Conservation (phyloP, 371 early-diverging fungal genomes). For the Entomophthora muscae region DNA sequence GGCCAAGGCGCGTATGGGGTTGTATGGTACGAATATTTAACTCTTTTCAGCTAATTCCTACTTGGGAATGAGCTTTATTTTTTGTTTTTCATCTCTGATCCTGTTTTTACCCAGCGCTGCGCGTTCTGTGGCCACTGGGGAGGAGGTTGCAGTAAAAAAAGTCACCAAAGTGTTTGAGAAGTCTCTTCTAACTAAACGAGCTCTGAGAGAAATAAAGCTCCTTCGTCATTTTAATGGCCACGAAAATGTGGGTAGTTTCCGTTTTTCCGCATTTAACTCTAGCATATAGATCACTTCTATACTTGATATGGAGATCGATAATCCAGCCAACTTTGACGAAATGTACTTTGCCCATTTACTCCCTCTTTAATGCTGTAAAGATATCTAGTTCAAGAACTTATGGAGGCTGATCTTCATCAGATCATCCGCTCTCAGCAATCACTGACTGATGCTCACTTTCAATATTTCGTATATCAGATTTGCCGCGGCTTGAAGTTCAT, state of each 20-base stretch:
- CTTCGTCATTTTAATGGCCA: constrained; percentile 77
- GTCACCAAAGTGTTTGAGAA: constrained; percentile 61
- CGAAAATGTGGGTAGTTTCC: constrained; percentile 44
- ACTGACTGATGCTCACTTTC: constrained; percentile 91
- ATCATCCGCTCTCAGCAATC: constrained; percentile 93
- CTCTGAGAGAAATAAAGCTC: constrained; percentile 76
- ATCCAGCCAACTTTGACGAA: constrained; percentile 58
- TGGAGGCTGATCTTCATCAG: constrained; percentile 98
- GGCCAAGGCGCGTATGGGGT: constrained; percentile 89
- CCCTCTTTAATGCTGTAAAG: constrained; percentile 17
- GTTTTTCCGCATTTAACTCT: neutral
- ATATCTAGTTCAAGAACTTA: constrained; percentile 77
- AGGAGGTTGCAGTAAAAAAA: constrained; percentile 85
- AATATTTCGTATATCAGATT: constrained; percentile 96
- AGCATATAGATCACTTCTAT: constrained; percentile 41
- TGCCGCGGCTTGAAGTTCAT: constrained; percentile 94
- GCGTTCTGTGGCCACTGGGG: constrained; percentile 51
- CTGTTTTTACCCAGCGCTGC: constrained; percentile 35
- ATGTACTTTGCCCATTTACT: constrained; percentile 29
- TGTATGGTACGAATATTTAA: constrained; percentile 37
- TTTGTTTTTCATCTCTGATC: neutral
- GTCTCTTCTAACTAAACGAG: constrained; percentile 66
- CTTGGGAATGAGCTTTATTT: neutral
- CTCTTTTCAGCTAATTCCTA: neutral
- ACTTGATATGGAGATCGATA: constrained; percentile 48